Base-by-base conservation (phyloP, 129 eudicot species). In the Chrysanthemum lavandulifolium region DNA sequence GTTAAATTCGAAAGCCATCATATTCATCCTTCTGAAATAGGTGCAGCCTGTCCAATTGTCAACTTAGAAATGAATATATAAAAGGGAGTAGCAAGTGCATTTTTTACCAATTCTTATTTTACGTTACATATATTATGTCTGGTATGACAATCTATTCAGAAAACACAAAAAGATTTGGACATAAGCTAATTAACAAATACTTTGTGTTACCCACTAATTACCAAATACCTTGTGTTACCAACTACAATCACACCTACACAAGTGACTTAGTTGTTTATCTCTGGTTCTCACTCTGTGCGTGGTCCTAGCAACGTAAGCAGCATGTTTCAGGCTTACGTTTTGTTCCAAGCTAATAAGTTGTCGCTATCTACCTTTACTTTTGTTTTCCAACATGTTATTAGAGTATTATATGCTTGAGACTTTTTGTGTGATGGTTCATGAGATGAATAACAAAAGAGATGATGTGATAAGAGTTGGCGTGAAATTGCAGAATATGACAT, bases 261-360 rank as follows among this genome's bases (percentile, higher is more conserved):
- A 66, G 21, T 11, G 16, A 70, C 65, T 68, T 23, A 33, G 5
- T 75, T 66, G 48, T 47, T 12, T 23, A 60, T 11, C 1, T 47
- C 10, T 5, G 66, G 45, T 61, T 73, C 51, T 31, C 16, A 50
- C 70, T 50, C 18, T 48, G n/a, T n/a, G n/a, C 63, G n/a, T 73
- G 79, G 67, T 60, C 31, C 65, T 55, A 5, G 51, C 43, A 18
- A 40, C 6, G 10, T 67, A 59, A 43, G 80, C 56, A 40, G 56
- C 59, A 55, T 67, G 57, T 50, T 59, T 65, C 65, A 45, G 19
- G 75, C 66, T 18, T 71, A 71, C 75, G 75, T 71, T 36, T 71
- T 51, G 73, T 69, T 53, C 73, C 73, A 5, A 0, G 29, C 27
- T 69, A 63, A 69, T 69, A 69, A 53, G 10, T 16, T 69, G 63